Conservation (phyloP, 805 yeast species). For the Candida chauliodis region DNA sequence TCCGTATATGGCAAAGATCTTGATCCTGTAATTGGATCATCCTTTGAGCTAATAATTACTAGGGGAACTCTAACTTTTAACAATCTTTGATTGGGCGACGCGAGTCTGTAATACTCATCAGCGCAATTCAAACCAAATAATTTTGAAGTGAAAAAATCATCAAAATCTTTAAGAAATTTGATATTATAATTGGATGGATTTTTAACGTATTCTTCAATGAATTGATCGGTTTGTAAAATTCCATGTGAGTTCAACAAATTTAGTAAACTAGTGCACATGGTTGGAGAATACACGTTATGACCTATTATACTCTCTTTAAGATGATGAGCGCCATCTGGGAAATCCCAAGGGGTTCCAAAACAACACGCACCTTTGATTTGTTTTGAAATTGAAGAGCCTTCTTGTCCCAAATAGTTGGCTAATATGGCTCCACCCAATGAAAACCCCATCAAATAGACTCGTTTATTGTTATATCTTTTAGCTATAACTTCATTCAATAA, state of each 20-base stretch:
- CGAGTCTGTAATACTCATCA: conserved; percentile 60
- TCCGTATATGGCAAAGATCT: conserved; percentile 51
- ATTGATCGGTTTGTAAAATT: conserved; percentile 19
- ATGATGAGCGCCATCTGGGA: conserved; percentile 50
- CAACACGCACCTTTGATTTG: conserved; percentile 56
- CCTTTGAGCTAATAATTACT: conserved; percentile 55
- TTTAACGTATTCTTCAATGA: conserved; percentile 23
- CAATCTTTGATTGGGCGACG: conserved; percentile 57
- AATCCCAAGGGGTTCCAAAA: conserved; percentile 73
- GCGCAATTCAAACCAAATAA: conserved; percentile 62
- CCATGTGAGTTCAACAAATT: conserved; percentile 30
- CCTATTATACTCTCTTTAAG: conserved; percentile 41
- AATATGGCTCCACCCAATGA: conserved; percentile 70
- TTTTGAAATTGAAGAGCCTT: conserved; percentile 42
- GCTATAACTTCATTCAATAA: conserved; percentile 49
- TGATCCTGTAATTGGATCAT: conserved; percentile 64
- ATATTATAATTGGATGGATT: conserved; percentile 30
- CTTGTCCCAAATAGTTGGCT: conserved; percentile 70
- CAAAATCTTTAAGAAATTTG: conserved; percentile 52
- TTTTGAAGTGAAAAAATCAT: conserved; percentile 56
- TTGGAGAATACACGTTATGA: conserved; percentile 37
- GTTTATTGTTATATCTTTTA: conserved; percentile 54
- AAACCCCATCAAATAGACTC: conserved; percentile 63
- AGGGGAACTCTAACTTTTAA: conserved; percentile 58
- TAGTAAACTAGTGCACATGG: conserved; percentile 38